Conservation (phyloP, 192 early-diverging fungal species). For the Spinellus fusiger region DNA sequence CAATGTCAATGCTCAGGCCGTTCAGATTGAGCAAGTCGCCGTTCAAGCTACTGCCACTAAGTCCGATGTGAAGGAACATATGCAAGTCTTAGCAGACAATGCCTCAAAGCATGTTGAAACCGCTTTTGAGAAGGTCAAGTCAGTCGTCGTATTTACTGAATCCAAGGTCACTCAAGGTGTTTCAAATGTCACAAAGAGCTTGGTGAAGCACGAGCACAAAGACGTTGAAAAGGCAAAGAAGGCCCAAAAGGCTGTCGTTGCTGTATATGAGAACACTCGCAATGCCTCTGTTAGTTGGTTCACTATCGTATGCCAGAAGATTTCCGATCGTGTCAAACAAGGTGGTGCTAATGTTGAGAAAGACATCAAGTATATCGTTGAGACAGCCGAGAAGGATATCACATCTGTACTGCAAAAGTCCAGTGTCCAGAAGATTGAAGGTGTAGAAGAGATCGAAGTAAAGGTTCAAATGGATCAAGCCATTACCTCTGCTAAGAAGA, state of each 20-base stretch:
- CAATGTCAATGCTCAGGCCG: neutral
- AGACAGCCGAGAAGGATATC: neutral
- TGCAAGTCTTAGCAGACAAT: neutral
- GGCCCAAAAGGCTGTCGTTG: neutral
- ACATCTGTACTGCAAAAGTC: constrained; percentile 1
- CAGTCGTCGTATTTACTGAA: neutral
- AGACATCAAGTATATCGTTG: constrained; percentile 4
- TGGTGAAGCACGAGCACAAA: neutral
- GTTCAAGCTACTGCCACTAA: constrained; percentile 1
- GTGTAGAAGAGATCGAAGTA: neutral
- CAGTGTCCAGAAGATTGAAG: neutral
- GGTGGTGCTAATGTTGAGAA: constrained; percentile 3
- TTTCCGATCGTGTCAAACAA: constrained; percentile 5
- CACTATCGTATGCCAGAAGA: neutral
- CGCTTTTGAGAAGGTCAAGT: constrained; percentile 8
- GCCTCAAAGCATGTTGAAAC: constrained; percentile 11
- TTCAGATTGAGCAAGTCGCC: constrained; percentile 13
- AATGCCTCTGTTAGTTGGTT: neutral
- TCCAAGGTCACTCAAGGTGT: neutral
- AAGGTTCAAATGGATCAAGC: too few relatives aligned
- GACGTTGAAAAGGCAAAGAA: neutral
- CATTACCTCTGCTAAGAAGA: too few relatives aligned
- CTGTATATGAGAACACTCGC: neutral
- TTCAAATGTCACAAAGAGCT: neutral
- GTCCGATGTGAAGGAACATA: constrained; percentile 4